Conservation (phyloP, 192 early-diverging fungal genomes). For the Kickxella alabastrina region DNA sequence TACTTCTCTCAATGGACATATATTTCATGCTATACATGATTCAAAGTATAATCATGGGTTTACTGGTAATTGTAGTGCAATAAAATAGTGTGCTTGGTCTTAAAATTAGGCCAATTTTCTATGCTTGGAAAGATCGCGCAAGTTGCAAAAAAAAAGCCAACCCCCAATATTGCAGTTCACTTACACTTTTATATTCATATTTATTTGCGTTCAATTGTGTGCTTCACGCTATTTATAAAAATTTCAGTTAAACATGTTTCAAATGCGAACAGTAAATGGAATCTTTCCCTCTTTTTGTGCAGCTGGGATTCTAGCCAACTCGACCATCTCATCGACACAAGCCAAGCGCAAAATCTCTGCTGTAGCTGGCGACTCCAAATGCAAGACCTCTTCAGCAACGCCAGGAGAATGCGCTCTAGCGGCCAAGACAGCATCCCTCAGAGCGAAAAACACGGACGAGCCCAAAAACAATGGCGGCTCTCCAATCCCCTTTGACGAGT, state of each 20-base stretch:
- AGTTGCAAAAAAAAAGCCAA: too few relatives aligned
- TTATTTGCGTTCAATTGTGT: too few relatives aligned
- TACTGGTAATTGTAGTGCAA: too few relatives aligned
- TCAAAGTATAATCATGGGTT: too few relatives aligned
- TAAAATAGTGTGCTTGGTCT: too few relatives aligned
- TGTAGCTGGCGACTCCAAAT: conserved; percentile 73
- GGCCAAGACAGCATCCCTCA: conserved; percentile 73
- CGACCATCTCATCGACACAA: conserved; percentile 63
- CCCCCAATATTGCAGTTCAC: too few relatives aligned
- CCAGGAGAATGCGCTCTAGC: conserved; percentile 53
- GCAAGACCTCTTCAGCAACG: conserved; percentile 47
- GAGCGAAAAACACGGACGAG: conserved; percentile 70
- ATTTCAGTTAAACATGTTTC: neutral
- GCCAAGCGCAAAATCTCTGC: conserved; percentile 69
- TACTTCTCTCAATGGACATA: too few relatives aligned
- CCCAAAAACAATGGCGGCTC: conserved; percentile 88
- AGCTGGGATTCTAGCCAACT: conserved; percentile 21
- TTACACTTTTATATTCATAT: too few relatives aligned
- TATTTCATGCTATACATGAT: too few relatives aligned
- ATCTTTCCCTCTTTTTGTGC: conserved; percentile 20
- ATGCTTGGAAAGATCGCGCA: too few relatives aligned
- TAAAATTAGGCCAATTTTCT: too few relatives aligned
- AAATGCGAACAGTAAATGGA: conserved; percentile 40
- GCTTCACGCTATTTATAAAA: too few relatives aligned
- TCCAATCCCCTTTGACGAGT: conserved; percentile 79